These are phyloP conservation scores for Pichia nakasei DNA, from an alignment of 805 yeast genomes.

Conservation along the genomic window DNA sequence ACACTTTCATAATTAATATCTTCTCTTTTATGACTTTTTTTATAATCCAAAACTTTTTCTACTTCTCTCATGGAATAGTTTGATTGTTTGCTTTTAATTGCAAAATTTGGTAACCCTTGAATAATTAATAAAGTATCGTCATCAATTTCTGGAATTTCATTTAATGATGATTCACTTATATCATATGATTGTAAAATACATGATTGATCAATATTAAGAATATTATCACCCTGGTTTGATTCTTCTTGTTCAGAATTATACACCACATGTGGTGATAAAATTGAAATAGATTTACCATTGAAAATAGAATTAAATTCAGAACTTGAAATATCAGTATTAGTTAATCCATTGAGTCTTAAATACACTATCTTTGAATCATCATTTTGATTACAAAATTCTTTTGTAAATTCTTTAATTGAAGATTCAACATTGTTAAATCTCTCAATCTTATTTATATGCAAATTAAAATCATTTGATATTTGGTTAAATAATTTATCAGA, in stretches of 20 bases:
- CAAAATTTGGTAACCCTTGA: constrained; percentile 27
- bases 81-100: background rate
- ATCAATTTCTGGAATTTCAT: too few species aligned
- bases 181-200: too few species aligned
- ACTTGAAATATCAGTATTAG: constrained; percentile 9
- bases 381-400: too few species aligned
- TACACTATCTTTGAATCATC: too few species aligned
- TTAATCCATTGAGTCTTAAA: constrained; percentile 17
- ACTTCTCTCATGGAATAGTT: background rate
- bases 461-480: too few species aligned
- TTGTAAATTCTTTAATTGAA: too few species aligned
- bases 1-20: constrained; percentile 20
- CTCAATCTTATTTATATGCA: constrained; percentile 5
- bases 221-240: background rate
- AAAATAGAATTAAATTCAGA: constrained; percentile 4
- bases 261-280: constrained; percentile 18
- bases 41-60: background rate
- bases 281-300: constrained; percentile 2
- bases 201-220: background rate
- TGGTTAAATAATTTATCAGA: too few species aligned
- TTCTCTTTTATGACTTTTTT: constrained; percentile 7
- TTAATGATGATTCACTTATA: too few species aligned
- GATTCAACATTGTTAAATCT: too few species aligned
- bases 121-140: constrained; percentile 16
- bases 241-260: constrained; percentile 10